Base-by-base conservation (phyloP, 2,329 filamentous ascomycete species). In the Xylaria sp. region DNA sequence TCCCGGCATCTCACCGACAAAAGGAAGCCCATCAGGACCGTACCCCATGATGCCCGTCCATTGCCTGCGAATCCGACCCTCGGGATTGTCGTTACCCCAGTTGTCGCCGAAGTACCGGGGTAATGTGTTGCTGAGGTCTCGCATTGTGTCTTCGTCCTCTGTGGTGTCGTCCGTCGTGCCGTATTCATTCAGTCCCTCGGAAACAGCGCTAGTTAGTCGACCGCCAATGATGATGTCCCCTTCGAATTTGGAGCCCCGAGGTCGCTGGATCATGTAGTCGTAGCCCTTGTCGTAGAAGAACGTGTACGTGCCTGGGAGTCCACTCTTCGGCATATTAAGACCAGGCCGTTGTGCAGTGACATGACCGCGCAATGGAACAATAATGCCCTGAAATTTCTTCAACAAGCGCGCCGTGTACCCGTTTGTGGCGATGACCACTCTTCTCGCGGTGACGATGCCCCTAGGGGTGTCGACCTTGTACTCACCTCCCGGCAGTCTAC, bases 201-300 rank as follows among this genome's bases (percentile, higher is more conserved):
- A 73, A 0, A 79, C 76, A 2, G 83, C 79, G 55, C 81, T 80
- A 0, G 77, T 81, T 6, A 88, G 76, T 0, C 87, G 89, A 18
- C 90, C 90, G 0, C 90, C 90, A 15, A 91, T 89, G 37, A 92
- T 79, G 34, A 92, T 85, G 65, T 88, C 85, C 32, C 86, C 84
- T 2, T 78, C 80, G 25, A 81, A 78, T 20, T 70, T 73, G 2
- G 83, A 81, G 0, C 83, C 83, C n/a, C 81, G 78, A 0, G 85
- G 85, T 1, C 88, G 83, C 1, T 87, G 84, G 9, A 92, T 86
- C 84, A 92, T 88, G 77, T 92, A 92, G 69, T 92, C 90, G 74
- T 90, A 91, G 0, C 89, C 88, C 28, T 81, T 79, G 1, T 82
- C 81, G 74, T 89, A 89, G 32, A 90, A 86, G 72, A 92, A 89